These are phyloP conservation scores for Monilinia fructicola DNA, from an alignment of 2,329 filamentous ascomycete species.

Conservation along the genomic window DNA sequence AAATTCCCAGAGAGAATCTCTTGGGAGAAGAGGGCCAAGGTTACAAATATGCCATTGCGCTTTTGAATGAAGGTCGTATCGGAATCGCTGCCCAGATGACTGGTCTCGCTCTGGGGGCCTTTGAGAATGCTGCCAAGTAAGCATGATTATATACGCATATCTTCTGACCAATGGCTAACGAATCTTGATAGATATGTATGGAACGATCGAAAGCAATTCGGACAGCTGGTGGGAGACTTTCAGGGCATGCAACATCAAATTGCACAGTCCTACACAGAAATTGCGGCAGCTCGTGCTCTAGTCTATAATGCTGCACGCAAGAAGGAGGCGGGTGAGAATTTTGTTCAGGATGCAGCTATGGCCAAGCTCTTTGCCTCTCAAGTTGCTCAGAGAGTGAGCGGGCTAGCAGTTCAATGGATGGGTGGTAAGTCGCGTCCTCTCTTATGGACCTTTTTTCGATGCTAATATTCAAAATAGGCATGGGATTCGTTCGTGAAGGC, in stretches of 20 bases:
- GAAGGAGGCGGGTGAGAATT: conserved; percentile 96
- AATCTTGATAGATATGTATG: conserved; percentile 69
- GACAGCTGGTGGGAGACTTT: conserved; percentile 89
- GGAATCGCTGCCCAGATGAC: conserved; percentile 99
- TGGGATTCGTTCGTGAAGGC: conserved; percentile 96
- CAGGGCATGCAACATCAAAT: conserved; percentile 99
- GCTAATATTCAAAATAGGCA: conserved; percentile 43
- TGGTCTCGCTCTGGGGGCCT: conserved; percentile 88
- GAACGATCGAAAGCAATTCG: conserved; percentile 98
- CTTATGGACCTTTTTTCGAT: background rate
- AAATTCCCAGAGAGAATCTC: conserved; percentile 83
- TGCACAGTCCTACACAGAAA: conserved; percentile 92
- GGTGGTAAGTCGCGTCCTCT: conserved; percentile 55
- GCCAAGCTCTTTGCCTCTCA: conserved; percentile 94
- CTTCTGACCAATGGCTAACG: conserved; percentile 28
- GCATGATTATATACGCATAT: conserved; percentile 34
- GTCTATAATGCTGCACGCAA: conserved; percentile 96
- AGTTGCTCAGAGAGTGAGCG: conserved; percentile 82
- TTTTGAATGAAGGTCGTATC: conserved; percentile 95
- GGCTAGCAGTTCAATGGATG: conserved; percentile 96
- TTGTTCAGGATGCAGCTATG: conserved; percentile 96
- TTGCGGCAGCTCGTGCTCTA: conserved; percentile 83
- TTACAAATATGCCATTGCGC: conserved; percentile 95
- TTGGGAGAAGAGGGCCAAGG: conserved; percentile 87
- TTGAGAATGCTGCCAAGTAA: conserved; percentile 84